Evolutionary conservation across 2,329 filamentous ascomycete species (phyloP).

Genomic region (Verticillium dahliae): DNA sequence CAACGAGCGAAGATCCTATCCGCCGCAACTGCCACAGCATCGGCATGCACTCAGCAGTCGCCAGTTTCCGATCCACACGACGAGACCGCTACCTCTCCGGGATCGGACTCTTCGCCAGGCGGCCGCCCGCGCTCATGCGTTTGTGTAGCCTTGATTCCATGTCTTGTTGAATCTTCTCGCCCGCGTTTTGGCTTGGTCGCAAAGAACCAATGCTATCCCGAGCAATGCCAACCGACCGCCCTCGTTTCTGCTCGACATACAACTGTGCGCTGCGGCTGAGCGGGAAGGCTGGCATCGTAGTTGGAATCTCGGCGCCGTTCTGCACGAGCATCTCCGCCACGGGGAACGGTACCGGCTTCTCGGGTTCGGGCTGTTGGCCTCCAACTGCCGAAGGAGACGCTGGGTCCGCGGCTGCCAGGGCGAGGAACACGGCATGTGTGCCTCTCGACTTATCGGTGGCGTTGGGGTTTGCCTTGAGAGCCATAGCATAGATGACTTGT

Average conservation of each 20-base stretch:
- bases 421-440: constrained; percentile 85
- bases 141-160: constrained; percentile 68
- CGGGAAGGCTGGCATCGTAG: constrained; percentile 70
- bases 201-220: constrained; percentile 57
- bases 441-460: constrained; percentile 76
- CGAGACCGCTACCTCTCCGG: constrained; percentile 49
- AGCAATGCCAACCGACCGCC: constrained; percentile 39
- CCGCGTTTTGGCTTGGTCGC: constrained; percentile 35
- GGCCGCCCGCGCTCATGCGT: constrained; percentile 69
- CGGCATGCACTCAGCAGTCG: constrained; percentile 6
- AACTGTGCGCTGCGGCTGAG: constrained; percentile 72
- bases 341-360: constrained; percentile 66
- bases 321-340: constrained; percentile 88
- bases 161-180: constrained; percentile 51
- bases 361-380: constrained; percentile 28
- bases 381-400: constrained; percentile 59
- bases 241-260: constrained; percentile 76
- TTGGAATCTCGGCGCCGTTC: constrained; percentile 85
- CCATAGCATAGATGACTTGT: constrained; percentile 84
- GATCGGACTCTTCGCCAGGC: constrained; percentile 60
- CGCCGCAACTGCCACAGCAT: constrained; percentile 6
- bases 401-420: constrained; percentile 86
- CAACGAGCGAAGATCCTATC: background rate
- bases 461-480: constrained; percentile 82
- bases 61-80: constrained; percentile 11